Percentiles rank a stretch among this genome's conserved stretches.
Conservation (phyloP, 768 basidiomycete species). For the Boletus subcaerulescens region DNA sequence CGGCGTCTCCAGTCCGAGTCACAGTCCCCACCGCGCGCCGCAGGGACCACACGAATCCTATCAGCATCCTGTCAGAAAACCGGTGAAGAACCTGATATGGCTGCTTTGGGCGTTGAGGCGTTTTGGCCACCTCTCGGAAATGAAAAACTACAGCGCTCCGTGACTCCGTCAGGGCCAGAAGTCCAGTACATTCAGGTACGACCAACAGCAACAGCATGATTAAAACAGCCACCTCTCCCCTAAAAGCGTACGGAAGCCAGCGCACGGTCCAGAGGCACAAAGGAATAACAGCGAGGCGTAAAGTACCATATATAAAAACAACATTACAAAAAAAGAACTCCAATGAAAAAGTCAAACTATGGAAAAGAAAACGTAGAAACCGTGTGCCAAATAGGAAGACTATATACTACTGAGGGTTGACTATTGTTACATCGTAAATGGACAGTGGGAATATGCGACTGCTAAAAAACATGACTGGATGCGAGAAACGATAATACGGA, state of each 20-base stretch:
- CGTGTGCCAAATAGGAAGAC: slow-evolving; percentile 19
- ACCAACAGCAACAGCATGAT: neutral
- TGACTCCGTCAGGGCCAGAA: too few relatives aligned
- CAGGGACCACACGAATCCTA: too few relatives aligned
- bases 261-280: slow-evolving; percentile 7
- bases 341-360: neutral
- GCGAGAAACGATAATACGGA: slow-evolving; percentile 14
- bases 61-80: too few relatives aligned
- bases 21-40: too few relatives aligned
- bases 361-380: neutral
- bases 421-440: slow-evolving; percentile 36
- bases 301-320: slow-evolving; percentile 7
- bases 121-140: too few relatives aligned
- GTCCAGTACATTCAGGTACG: neutral
- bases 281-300: slow-evolving; percentile 7
- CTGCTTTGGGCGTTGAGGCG: too few relatives aligned
- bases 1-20: too few relatives aligned
- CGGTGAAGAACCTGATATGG: too few relatives aligned
- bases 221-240: slow-evolving; percentile 1
- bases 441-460: slow-evolving; percentile 28
- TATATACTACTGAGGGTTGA: slow-evolving; percentile 30
- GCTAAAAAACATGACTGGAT: slow-evolving; percentile 24
- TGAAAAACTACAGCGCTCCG: too few relatives aligned
- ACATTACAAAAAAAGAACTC: neutral
- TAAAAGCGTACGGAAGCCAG: slow-evolving; percentile 9